Base-by-base conservation (phyloP, 75 land plant species). In the Chamaecyparis obtusa region DNA sequence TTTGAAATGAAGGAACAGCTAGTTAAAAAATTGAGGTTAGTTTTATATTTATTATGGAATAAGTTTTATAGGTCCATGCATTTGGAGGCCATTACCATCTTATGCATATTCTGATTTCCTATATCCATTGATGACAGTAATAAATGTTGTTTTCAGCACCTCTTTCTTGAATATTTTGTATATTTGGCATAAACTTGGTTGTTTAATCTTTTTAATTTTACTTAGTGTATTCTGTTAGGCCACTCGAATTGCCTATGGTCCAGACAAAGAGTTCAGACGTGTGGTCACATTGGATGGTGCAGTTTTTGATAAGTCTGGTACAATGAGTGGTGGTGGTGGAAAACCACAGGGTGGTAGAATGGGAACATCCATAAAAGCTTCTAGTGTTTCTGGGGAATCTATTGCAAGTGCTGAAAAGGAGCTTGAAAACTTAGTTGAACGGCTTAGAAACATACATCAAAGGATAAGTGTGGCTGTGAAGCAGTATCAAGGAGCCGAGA, bases 251-350 rank as follows among this genome's bases (percentile, higher is more conserved):
- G 97, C 99, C 44, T 96, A 98, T 93, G 94, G 97, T 86, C 90
- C 90, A 30, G 89, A 93, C 81, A 92, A 85, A 35, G 96, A 96
- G 43, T 96, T 96, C 85, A 88, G 95, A 48, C 92, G 99, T 43
- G 98, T 98, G 14, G 99, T 98, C 16, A 95, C 99, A 51, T 89
- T 98, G 79, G 96, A 96, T 84, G 99, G 99, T 86, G 97, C 96
- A 36, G 89, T 98, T 14, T 94, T 98, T 92, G 99, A 98, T 71
- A 98, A 93, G 85, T 95, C 99, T 84, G 99, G 99, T 69, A 96
- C 99, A 24, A 98, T 98, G 99, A 95, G 93, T 92, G 99, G 99
- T 86, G 99, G 99, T 46, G 99, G 99, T 13, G 88, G 94, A 67
- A 98, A 91, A 85, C 98, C 99, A 14, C 93, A 95, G 78, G 99